These are phyloP conservation scores for Nectriaceae sp. DNA, from an alignment of 2,329 filamentous ascomycete species.

Conservation along the genomic window DNA sequence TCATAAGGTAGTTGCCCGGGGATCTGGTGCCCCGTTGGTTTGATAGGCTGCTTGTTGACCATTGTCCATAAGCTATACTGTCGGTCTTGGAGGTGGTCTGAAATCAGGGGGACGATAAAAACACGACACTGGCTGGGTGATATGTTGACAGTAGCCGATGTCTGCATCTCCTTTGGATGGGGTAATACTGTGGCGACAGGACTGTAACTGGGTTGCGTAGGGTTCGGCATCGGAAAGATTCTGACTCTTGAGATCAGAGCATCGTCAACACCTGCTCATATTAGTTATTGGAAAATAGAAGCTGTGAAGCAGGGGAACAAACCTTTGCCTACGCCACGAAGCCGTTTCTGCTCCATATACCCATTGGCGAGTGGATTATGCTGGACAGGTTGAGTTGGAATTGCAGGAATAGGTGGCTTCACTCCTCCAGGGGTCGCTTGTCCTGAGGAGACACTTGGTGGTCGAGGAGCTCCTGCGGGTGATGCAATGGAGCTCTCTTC, in stretches of 20 bases:
- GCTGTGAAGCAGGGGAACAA: conserved; percentile 24
- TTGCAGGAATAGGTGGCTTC: conserved; percentile 14
- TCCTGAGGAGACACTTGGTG: conserved; percentile 15
- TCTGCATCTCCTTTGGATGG: conserved; percentile 65
- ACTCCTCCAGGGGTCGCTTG: conserved; percentile 15
- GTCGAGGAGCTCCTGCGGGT: conserved; percentile 23
- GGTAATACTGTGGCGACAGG: conserved; percentile 66
- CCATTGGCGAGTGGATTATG: conserved; percentile 32
- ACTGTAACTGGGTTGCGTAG: conserved; percentile 38
- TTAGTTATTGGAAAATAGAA: too few species aligned
- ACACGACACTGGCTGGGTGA: conserved; percentile 69
- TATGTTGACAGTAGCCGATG: conserved; percentile 72
- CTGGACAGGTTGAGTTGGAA: conserved; percentile 25
- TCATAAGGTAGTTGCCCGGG: conserved; percentile 59
- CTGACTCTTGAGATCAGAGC: conserved; percentile 69
- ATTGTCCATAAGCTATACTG: conserved; percentile 78
- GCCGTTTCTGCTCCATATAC: conserved; percentile 38
- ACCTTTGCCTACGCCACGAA: conserved; percentile 48
- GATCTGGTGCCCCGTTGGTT: conserved; percentile 46
- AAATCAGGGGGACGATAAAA: conserved; percentile 69
- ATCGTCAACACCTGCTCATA: conserved; percentile 54
- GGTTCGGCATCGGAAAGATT: conserved; percentile 62
- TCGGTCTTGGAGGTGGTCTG: conserved; percentile 62
- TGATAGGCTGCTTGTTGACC: conserved; percentile 66
- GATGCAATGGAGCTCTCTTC: conserved; percentile 35